Percentiles rank a stretch among this genome's conserved stretches.
These are phyloP conservation scores for Papilionanthe hybrid DNA, from an alignment of 116 monocot species.

Conservation along the genomic window DNA sequence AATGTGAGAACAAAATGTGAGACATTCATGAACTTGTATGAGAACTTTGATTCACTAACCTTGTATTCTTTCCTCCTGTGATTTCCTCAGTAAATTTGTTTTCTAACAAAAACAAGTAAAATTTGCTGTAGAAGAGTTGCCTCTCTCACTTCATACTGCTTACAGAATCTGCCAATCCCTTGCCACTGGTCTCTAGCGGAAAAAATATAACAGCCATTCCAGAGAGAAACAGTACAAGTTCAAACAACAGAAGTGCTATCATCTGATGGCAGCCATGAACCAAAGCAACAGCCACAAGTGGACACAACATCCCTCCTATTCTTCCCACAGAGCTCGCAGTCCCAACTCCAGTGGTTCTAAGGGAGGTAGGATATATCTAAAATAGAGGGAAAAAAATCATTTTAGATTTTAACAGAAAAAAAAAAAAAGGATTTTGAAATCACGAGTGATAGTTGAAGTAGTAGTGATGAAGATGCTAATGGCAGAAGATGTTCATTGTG, in stretches of 20 bases:
- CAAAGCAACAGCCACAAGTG: slow-evolving; percentile 73
- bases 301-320: slow-evolving; percentile 79
- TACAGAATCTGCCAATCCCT: slow-evolving; percentile 38
- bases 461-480: neutral
- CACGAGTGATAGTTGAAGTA: neutral
- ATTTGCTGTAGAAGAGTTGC: too few relatives aligned
- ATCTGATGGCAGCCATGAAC: slow-evolving; percentile 70
- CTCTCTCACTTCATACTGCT: slow-evolving; percentile 11
- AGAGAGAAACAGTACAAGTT: slow-evolving; percentile 44
- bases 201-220: slow-evolving; percentile 58
- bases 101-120: neutral
- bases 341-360: slow-evolving; percentile 75
- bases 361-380: slow-evolving; percentile 76
- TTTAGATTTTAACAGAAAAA: neutral
- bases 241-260: slow-evolving; percentile 53
- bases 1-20: neutral
- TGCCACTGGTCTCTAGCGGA: slow-evolving; percentile 75
- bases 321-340: slow-evolving; percentile 67
- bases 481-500: too few relatives aligned
- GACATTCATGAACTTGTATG: neutral
- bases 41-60: neutral
- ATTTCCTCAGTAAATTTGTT: neutral
- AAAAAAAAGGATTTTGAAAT: too few relatives aligned
- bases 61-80: neutral
- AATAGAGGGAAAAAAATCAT: neutral